These are phyloP conservation scores for Trametes meyenii DNA, from an alignment of 768 basidiomycete species.

Conservation along the genomic window DNA sequence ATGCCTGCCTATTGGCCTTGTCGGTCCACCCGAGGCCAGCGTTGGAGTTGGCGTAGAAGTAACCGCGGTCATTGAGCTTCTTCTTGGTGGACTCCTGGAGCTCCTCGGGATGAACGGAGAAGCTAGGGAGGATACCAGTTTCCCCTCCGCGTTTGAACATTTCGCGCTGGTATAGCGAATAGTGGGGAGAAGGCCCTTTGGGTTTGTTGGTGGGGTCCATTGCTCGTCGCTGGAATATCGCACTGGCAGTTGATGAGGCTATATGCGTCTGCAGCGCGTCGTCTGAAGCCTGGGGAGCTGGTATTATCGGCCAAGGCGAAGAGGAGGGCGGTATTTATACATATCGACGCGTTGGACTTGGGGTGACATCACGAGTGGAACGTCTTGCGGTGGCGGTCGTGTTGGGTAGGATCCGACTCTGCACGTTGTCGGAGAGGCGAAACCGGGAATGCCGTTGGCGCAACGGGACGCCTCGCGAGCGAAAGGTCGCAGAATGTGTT, in stretches of 20 bases:
- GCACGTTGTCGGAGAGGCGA: background rate
- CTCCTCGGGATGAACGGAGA: constrained; percentile 48
- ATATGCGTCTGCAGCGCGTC: background rate
- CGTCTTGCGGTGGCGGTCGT: background rate
- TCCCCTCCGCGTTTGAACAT: constrained; percentile 46
- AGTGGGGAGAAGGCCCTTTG: constrained; percentile 50
- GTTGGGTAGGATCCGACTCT: background rate
- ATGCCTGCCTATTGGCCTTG: constrained; percentile 46
- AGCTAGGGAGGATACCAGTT: constrained; percentile 40
- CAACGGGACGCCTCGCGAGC: background rate
- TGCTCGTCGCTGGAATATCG: background rate
- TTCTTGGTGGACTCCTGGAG: constrained; percentile 44
- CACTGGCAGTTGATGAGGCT: background rate
- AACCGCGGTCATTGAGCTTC: constrained; percentile 48
- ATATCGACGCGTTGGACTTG: background rate
- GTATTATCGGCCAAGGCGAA: background rate
- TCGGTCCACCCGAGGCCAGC: constrained; percentile 57
- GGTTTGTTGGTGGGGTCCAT: constrained; percentile 55
- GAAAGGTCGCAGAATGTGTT: background rate
- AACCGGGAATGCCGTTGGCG: background rate
- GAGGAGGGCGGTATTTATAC: constrained; percentile 6
- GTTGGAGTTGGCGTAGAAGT: constrained; percentile 56
- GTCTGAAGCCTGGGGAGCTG: background rate
- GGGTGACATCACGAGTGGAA: constrained; percentile 23
- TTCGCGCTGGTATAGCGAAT: constrained; percentile 54